Evolutionary conservation across 371 early-diverging fungal species (phyloP).

Genomic region (Gilbertella persicaria): DNA sequence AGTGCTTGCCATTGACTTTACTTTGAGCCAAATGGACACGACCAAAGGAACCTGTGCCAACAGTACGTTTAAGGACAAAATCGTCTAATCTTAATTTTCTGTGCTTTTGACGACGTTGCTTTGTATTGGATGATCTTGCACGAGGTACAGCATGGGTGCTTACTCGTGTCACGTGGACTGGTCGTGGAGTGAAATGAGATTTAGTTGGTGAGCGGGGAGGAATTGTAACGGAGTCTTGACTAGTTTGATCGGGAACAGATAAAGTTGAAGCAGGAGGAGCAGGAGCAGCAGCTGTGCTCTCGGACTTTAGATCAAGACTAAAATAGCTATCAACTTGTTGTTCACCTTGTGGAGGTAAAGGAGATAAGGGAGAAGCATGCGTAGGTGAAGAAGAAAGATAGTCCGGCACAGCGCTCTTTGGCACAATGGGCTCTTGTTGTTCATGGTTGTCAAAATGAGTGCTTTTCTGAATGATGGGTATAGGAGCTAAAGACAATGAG

Average conservation of each 20-base stretch:
- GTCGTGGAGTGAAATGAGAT: conserved; percentile 17
- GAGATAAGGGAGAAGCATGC: conserved; percentile 30
- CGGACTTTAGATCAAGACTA: conserved; percentile 9
- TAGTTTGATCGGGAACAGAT: background rate
- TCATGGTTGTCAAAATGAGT: background rate
- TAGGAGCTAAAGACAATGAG: conserved; percentile 4
- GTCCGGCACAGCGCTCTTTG: conserved; percentile 12
- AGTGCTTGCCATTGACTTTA: conserved; percentile 52
- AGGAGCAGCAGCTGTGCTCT: background rate
- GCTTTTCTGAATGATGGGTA: conserved; percentile 8
- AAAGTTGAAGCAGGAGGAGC: background rate
- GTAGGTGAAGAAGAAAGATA: conserved; percentile 27
- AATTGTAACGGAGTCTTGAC: conserved; percentile 6
- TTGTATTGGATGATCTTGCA: conserved; percentile 1
- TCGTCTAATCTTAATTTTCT: conserved; percentile 32
- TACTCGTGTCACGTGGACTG: conserved; percentile 16
- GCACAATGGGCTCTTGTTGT: background rate
- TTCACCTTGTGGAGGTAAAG: conserved; percentile 13
- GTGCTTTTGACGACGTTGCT: conserved; percentile 19
- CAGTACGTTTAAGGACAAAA: conserved; percentile 50
- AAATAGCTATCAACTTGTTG: conserved; percentile 17
- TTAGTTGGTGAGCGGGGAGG: conserved; percentile 22
- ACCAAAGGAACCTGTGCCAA: conserved; percentile 75
- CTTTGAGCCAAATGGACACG: conserved; percentile 65
- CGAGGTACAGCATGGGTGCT: conserved; percentile 27